Conservation (phyloP, 257 asterid genomes). For the Solanum peruvianum region DNA sequence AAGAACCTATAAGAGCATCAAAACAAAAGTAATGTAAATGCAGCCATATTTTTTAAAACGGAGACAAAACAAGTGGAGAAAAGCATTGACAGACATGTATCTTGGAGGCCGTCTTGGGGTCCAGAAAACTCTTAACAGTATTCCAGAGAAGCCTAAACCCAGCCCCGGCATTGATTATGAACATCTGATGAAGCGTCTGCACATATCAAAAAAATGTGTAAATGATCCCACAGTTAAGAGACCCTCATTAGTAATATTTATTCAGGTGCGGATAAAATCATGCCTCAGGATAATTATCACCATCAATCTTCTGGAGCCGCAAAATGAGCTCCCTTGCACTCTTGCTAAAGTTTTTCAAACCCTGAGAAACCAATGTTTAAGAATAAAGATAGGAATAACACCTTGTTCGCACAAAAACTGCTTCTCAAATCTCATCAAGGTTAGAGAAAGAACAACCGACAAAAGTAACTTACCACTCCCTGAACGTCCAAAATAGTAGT, state of each 20-base stretch:
- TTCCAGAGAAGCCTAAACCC: conserved; percentile 89
- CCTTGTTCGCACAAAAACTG: not conserved
- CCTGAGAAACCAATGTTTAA: conserved; percentile 31
- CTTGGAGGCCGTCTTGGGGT: conserved; percentile 92
- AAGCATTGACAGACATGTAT: conserved; percentile 50
- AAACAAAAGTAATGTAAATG: not conserved
- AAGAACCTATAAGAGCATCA: conserved; percentile 47
- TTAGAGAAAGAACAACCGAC: not conserved
- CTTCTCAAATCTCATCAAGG: not conserved
- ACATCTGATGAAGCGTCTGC: conserved; percentile 97
- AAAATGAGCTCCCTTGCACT: conserved; percentile 78
- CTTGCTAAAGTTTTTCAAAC: conserved; percentile 79
- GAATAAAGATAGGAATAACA: not conserved
- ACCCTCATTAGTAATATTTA: not conserved
- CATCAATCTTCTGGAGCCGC: conserved; percentile 86
- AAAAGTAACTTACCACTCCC: conserved; percentile 73
- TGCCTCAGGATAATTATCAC: conserved; percentile 94
- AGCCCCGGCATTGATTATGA: conserved; percentile 90
- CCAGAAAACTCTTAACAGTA: conserved; percentile 75
- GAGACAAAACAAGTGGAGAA: not conserved
- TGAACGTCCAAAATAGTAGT: conserved; percentile 96
- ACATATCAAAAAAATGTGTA: conserved; percentile 9
- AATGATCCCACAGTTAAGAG: not conserved
- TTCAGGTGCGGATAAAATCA: conserved; percentile 5
- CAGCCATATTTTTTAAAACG: not conserved